phyloP scores from a whole-genome alignment of 345 rosid species.

The Camelina sativa region DNA sequence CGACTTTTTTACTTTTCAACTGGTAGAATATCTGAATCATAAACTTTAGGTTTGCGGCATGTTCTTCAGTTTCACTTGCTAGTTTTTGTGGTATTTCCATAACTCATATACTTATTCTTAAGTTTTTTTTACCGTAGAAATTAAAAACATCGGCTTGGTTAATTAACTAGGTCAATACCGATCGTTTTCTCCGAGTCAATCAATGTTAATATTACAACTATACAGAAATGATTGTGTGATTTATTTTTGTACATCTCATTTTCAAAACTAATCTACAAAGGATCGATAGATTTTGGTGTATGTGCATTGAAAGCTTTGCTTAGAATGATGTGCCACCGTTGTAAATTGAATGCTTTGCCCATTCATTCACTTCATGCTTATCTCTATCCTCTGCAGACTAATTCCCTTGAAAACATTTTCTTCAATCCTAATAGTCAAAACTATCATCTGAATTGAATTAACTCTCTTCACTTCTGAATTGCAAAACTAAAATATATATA shows the following conservation, averaged over 20 bases:
- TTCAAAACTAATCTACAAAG: background rate
- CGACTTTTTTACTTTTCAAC: background rate
- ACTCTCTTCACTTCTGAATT: background rate
- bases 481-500: background rate
- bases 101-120: background rate
- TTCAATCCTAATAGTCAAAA: too few species aligned
- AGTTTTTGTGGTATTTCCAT: background rate
- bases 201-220: background rate
- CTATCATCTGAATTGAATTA: too few species aligned
- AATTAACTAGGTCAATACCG: background rate
- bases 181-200: background rate
- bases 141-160: too few species aligned
- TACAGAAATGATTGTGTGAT: background rate
- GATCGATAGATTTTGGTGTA: background rate
- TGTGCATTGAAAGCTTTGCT: constrained; percentile 12
- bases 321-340: constrained; percentile 43
- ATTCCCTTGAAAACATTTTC: background rate
- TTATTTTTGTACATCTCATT: background rate
- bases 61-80: background rate
- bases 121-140: background rate
- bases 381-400: constrained; percentile 3
- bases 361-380: constrained; percentile 28
- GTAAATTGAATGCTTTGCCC: constrained; percentile 35
- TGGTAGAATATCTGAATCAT: background rate
- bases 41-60: background rate